These are phyloP conservation scores for Acacia crassicarpa DNA, from an alignment of 306 rosid species.

Conservation along the genomic window DNA sequence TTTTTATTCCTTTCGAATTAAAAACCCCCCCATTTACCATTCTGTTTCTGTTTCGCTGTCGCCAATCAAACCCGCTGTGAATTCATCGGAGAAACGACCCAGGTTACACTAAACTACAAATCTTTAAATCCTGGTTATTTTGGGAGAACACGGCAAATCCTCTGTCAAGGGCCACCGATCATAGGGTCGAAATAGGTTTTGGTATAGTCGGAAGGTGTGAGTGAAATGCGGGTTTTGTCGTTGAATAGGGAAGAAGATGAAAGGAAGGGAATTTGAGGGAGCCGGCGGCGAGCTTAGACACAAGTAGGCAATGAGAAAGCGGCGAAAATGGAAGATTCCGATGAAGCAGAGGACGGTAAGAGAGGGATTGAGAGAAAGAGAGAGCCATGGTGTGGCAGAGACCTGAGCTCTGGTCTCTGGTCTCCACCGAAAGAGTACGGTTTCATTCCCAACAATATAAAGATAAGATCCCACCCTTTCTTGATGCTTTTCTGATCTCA, in stretches of 20 bases:
- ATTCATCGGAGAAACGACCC: too few species aligned
- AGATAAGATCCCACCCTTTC: not conserved
- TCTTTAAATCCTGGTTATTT: too few species aligned
- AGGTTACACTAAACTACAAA: too few species aligned
- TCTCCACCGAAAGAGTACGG: not conserved
- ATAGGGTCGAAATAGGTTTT: slow-evolving; percentile 64
- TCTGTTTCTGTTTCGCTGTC: too few species aligned
- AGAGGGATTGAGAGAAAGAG: slow-evolving; percentile 29
- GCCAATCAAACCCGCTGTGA: too few species aligned
- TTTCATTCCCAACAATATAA: not conserved
- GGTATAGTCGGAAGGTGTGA: slow-evolving; percentile 75
- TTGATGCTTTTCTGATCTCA: not conserved
- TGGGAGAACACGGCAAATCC: too few species aligned
- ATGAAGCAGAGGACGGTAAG: slow-evolving; percentile 23
- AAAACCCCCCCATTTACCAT: too few species aligned
- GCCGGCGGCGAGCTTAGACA: slow-evolving; percentile 8
- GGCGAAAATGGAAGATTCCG: not conserved
- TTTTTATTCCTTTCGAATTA: too few species aligned
- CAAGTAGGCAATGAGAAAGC: slow-evolving; percentile 24
- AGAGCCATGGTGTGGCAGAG: slow-evolving; percentile 28
- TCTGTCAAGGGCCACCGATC: slow-evolving; percentile 65
- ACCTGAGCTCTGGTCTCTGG: not conserved
- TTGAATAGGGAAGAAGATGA: slow-evolving; percentile 44
- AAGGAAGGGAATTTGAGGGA: slow-evolving; percentile 29
- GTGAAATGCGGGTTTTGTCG: slow-evolving; percentile 32